Conservation (phyloP, 108 stramenopile species). For the Pseudonitzschia multiseries region DNA sequence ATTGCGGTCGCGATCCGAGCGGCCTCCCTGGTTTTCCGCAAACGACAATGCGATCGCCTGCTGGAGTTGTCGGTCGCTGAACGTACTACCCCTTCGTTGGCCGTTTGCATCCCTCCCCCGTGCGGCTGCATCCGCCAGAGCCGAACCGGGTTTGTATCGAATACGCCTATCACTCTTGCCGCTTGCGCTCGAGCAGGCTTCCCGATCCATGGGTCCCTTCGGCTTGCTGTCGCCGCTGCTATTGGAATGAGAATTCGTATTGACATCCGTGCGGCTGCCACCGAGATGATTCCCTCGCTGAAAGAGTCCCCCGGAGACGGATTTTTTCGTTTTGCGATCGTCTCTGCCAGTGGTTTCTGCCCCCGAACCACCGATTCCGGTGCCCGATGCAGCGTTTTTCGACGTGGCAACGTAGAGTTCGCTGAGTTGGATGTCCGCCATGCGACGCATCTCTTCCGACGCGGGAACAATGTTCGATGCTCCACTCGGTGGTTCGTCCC, state of each 20-base stretch:
- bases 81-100: neutral
- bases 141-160: constrained; percentile 34
- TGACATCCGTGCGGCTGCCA: neutral
- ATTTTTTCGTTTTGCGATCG: constrained; percentile 13
- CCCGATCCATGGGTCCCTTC: neutral
- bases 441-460: constrained; percentile 50
- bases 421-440: constrained; percentile 62
- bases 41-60: constrained; percentile 32
- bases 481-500: constrained; percentile 85
- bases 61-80: constrained; percentile 25
- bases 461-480: constrained; percentile 67
- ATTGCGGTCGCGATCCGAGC: too few relatives aligned
- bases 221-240: constrained; percentile 21
- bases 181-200: neutral
- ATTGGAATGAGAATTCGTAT: too few relatives aligned
- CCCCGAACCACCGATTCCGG: neutral
- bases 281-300: neutral
- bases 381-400: neutral
- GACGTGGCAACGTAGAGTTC: constrained; percentile 46
- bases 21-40: constrained; percentile 17
- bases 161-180: constrained; percentile 3
- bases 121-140: neutral
- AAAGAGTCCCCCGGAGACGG: constrained; percentile 5
- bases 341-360: neutral
- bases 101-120: neutral